A percentile compares a stretch with the other conserved stretches of the same genome.
These are phyloP conservation scores for Chlamydomonas incerta DNA, from an alignment of 139 green algal genomes.

Conservation along the genomic window DNA sequence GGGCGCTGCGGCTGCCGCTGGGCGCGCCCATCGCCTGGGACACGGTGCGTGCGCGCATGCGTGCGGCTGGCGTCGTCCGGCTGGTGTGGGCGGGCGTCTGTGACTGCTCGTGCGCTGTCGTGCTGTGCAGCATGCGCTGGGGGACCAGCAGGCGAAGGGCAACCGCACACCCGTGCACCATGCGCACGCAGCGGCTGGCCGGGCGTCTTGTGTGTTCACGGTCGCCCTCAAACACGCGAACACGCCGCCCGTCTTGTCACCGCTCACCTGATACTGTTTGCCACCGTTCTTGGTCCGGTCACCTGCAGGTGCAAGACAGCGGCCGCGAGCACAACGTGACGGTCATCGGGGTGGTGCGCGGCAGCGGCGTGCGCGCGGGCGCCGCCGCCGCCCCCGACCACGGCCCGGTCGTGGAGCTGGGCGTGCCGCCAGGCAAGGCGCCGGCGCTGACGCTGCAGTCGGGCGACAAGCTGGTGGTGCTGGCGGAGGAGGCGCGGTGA, in stretches of 20 bases:
- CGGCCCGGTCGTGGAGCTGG: slow-evolving; percentile 10
- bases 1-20: slow-evolving; percentile 6
- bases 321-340: slow-evolving; percentile 6
- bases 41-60: not conserved
- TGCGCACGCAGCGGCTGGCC: not conserved
- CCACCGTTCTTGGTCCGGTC: too few relatives aligned
- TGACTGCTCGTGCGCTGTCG: too few relatives aligned
- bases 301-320: slow-evolving; percentile 26
- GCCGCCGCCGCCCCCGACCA: not conserved
- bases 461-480: slow-evolving; percentile 52
- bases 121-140: too few relatives aligned
- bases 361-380: not conserved
- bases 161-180: too few relatives aligned
- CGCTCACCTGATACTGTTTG: too few relatives aligned
- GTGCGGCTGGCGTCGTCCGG: too few relatives aligned
- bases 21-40: not conserved
- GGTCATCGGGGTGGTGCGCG: slow-evolving; percentile 14
- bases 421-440: not conserved
- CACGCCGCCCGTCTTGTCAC: not conserved
- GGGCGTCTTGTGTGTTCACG: not conserved
- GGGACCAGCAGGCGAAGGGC: too few relatives aligned
- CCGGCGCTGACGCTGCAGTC: slow-evolving; percentile 11
- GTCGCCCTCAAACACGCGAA: not conserved
- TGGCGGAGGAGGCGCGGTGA: slow-evolving; percentile 28
- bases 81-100: too few relatives aligned